Conservation (phyloP, 192 early-diverging fungal genomes). For the Blastocladiella britannica region DNA sequence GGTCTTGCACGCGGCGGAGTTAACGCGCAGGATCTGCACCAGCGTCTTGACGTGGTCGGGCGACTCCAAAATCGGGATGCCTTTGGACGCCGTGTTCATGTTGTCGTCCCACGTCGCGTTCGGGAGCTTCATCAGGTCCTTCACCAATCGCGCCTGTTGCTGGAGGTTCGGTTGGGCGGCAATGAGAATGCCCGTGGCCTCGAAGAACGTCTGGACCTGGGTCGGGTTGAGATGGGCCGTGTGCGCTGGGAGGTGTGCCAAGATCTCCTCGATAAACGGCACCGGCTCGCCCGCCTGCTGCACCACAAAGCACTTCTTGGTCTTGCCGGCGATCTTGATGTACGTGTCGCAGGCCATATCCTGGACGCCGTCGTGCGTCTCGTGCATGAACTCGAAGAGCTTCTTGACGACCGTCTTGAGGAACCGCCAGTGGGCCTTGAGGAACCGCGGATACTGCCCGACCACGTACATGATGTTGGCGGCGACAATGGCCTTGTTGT, state of each 20-base stretch:
- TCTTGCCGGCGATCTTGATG: slow-evolving; percentile 97
- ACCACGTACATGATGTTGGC: slow-evolving; percentile 99
- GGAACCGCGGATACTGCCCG: slow-evolving; percentile 99
- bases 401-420: slow-evolving; percentile 99
- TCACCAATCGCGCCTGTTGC: slow-evolving; percentile 17
- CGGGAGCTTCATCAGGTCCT: neutral
- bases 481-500: slow-evolving; percentile 98
- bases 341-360: slow-evolving; percentile 99
- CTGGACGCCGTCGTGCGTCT: slow-evolving; percentile 95
- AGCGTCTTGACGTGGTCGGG: slow-evolving; percentile 72
- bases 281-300: slow-evolving; percentile 72
- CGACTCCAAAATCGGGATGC: slow-evolving; percentile 46
- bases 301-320: slow-evolving; percentile 81
- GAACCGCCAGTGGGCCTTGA: slow-evolving; percentile 99
- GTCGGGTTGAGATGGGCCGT: slow-evolving; percentile 77
- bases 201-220: slow-evolving; percentile 96
- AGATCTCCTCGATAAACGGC: slow-evolving; percentile 95
- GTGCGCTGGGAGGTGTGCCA: slow-evolving; percentile 51
- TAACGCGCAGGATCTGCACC: slow-evolving; percentile 83
- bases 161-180: slow-evolving; percentile 66
- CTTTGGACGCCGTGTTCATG: slow-evolving; percentile 45
- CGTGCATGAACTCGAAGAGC: slow-evolving; percentile 99
- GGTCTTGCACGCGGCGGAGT: slow-evolving; percentile 74
- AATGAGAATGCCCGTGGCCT: slow-evolving; percentile 95
- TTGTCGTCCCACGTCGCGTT: slow-evolving; percentile 50